phyloP scores from a whole-genome alignment of 176 grass and related monocot species.

The Carex kokanica region DNA sequence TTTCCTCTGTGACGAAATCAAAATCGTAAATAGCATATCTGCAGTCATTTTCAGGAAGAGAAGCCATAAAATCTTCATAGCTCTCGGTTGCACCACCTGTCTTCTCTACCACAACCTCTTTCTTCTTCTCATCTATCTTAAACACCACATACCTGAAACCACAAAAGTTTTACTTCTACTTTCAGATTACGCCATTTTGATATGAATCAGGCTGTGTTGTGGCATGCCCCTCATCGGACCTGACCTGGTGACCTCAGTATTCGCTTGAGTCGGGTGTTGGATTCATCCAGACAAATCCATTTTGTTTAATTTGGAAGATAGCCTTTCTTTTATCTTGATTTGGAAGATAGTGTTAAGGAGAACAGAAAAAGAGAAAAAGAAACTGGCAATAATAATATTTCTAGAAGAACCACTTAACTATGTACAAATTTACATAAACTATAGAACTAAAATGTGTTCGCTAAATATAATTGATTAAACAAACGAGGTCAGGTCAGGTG shows the following conservation, averaged over 20 bases:
- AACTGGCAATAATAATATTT: neutral
- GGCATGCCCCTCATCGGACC: neutral
- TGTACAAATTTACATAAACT: neutral
- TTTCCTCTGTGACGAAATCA: slow-evolving; percentile 93
- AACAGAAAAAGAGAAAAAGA: neutral
- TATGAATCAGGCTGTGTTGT: neutral
- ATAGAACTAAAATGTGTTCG: neutral
- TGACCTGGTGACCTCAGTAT: neutral
- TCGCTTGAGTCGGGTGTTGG: neutral
- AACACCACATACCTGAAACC: slow-evolving; percentile 84
- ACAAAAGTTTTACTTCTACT: slow-evolving; percentile 55
- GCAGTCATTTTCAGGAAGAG: slow-evolving; percentile 94
- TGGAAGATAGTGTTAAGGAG: neutral
- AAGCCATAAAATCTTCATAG: slow-evolving; percentile 90
- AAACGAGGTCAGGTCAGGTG: neutral
- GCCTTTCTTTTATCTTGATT: neutral
- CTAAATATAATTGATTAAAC: slow-evolving; percentile 3
- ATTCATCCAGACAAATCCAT: neutral
- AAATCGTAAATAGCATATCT: slow-evolving; percentile 96
- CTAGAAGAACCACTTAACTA: neutral
- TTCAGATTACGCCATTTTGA: slow-evolving; percentile 14
- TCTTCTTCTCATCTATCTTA: slow-evolving; percentile 89
- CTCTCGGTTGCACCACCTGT: slow-evolving; percentile 81
- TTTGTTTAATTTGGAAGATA: neutral
- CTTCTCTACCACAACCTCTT: slow-evolving; percentile 88